phyloP scores from a whole-genome alignment of 1,139 yeast genomes.

The Martiniozyma asiatica region DNA sequence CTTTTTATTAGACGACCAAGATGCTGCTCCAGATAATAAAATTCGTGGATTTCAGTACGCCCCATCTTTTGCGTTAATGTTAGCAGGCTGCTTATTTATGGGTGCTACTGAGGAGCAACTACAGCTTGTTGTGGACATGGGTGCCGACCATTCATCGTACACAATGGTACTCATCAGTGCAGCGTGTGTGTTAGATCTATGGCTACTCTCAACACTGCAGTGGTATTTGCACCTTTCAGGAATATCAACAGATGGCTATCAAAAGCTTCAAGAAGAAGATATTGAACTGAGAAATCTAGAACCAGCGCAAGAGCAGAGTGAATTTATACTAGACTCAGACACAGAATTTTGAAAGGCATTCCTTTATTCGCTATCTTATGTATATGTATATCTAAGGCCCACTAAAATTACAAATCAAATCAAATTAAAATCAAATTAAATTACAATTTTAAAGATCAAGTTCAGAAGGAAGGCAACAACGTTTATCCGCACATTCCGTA shows the following conservation, averaged over 20 bases:
- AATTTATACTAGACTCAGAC: too few species aligned
- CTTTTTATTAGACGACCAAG: slow-evolving; percentile 49
- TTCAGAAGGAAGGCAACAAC: slow-evolving; percentile 18
- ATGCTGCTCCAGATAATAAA: slow-evolving; percentile 31
- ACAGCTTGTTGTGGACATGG: slow-evolving; percentile 52
- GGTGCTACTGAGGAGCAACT: slow-evolving; percentile 87
- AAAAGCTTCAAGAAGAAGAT: too few species aligned
- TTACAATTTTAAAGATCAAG: too few species aligned
- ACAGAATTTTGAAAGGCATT: too few species aligned
- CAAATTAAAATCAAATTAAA: too few species aligned
- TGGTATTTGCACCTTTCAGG: slow-evolving; percentile 42
- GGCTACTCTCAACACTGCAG: slow-evolving; percentile 46
- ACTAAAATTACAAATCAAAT: too few species aligned
- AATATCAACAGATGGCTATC: slow-evolving; percentile 7
- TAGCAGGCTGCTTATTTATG: slow-evolving; percentile 78
- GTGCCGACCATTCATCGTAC: slow-evolving; percentile 79
- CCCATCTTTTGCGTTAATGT: slow-evolving; percentile 68
- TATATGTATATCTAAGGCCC: too few species aligned
- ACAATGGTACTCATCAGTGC: slow-evolving; percentile 62
- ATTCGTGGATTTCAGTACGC: slow-evolving; percentile 69
- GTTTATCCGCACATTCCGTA: slow-evolving; percentile 15
- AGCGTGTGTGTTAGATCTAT: slow-evolving; percentile 59
- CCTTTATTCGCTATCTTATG: too few species aligned
- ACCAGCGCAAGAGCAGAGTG: too few species aligned
- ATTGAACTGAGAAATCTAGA: too few species aligned